phyloP scores from a whole-genome alignment of 2,329 filamentous ascomycete genomes.

The Bertia moriformis region DNA sequence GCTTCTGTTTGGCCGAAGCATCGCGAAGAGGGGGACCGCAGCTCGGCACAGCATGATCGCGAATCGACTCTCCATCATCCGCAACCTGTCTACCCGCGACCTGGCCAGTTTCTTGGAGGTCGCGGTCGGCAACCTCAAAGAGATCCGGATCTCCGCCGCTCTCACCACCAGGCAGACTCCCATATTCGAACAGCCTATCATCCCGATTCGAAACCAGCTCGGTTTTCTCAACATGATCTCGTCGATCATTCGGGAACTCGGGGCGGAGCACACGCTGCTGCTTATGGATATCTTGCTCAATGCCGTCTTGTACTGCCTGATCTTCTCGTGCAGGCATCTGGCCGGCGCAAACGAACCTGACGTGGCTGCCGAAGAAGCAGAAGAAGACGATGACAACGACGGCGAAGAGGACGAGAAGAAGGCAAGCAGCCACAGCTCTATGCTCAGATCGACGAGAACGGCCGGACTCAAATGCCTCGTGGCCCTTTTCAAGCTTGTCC shows the following conservation, averaged over 20 bases:
- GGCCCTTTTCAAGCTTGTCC: constrained; percentile 61
- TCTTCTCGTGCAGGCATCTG: constrained; percentile 37
- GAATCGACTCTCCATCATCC: constrained; percentile 66
- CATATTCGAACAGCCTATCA: constrained; percentile 39
- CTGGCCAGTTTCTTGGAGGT: constrained; percentile 73
- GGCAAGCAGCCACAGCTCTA: constrained; percentile 26
- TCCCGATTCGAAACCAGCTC: constrained; percentile 65
- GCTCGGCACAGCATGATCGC: constrained; percentile 67
- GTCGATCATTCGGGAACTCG: constrained; percentile 72
- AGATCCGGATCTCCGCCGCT: constrained; percentile 40
- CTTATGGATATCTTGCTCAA: constrained; percentile 60
- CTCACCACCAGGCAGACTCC: constrained; percentile 30
- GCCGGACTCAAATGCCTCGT: constrained; percentile 72
- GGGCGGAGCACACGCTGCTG: constrained; percentile 52
- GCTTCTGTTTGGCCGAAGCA: constrained; percentile 76
- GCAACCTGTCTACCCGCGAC: constrained; percentile 60
- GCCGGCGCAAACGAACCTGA: constrained; percentile 39
- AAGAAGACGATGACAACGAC: constrained; percentile 12
- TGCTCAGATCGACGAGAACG: constrained; percentile 53
- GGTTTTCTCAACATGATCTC: constrained; percentile 87
- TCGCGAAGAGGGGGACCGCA: constrained; percentile 70
- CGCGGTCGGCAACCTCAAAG: constrained; percentile 56
- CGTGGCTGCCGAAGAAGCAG: constrained; percentile 15
- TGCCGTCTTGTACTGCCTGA: constrained; percentile 67
- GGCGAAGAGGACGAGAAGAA: constrained; percentile 19